These are phyloP conservation scores for Filosporella fistucella DNA, from an alignment of 495 filamentous ascomycete species.

Conservation along the genomic window DNA sequence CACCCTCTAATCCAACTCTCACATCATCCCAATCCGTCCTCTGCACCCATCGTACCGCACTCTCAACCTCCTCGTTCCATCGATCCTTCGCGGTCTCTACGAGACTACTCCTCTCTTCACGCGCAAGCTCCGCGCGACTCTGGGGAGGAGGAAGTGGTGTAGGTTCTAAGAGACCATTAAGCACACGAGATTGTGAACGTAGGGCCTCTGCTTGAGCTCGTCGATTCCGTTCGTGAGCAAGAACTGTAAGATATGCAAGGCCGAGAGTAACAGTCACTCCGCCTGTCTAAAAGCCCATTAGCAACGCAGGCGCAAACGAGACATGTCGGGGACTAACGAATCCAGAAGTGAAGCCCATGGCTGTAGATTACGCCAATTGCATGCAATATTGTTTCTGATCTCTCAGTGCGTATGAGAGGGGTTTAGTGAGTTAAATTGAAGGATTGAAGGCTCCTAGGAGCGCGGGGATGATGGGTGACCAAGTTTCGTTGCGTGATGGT, in stretches of 20 bases:
- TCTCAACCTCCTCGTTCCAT: constrained; percentile 75
- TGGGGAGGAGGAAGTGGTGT: constrained; percentile 31
- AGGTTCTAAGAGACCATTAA: constrained; percentile 49
- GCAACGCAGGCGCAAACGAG: constrained; percentile 15
- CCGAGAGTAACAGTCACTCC: constrained; percentile 83
- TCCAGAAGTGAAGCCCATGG: constrained; percentile 76
- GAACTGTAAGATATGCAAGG: constrained; percentile 73
- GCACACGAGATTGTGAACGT: constrained; percentile 60
- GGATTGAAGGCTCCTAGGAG: constrained; percentile 10
- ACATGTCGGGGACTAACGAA: constrained; percentile 58
- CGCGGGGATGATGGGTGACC: background rate
- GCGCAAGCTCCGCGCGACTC: constrained; percentile 37
- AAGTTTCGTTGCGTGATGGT: constrained; percentile 4
- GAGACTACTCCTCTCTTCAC: constrained; percentile 31
- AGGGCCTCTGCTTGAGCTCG: constrained; percentile 64
- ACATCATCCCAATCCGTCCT: constrained; percentile 58
- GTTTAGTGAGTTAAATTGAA: constrained; percentile 9
- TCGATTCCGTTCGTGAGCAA: constrained; percentile 69
- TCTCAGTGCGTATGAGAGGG: constrained; percentile 5
- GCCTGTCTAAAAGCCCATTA: constrained; percentile 51
- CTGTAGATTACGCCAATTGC: constrained; percentile 13
- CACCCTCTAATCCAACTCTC: constrained; percentile 48
- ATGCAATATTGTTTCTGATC: background rate
- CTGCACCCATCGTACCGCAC: constrained; percentile 61
- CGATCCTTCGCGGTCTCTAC: constrained; percentile 67